Evolutionary conservation across 768 basidiomycete genomes (phyloP).

Genomic region (Tylopilus sp.): DNA sequence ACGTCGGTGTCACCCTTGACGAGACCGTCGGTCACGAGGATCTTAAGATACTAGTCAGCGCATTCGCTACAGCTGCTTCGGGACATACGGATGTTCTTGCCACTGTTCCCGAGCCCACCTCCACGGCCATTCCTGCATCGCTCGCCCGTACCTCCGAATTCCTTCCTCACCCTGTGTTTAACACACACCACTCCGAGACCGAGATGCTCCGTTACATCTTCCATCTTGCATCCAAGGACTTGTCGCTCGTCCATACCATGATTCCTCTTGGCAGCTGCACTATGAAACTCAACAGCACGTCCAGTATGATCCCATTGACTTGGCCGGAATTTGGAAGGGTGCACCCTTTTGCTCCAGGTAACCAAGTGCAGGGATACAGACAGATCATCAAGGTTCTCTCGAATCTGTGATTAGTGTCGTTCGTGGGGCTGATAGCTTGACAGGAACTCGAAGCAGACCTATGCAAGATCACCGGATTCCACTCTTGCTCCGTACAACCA

Average conservation of each 20-base stretch:
- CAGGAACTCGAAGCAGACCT: constrained; percentile 91
- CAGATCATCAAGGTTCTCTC: constrained; percentile 66
- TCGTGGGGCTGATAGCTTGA: constrained; percentile 8
- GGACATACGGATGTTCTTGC: constrained; percentile 43
- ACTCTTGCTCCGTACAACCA: constrained; percentile 94
- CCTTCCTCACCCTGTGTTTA: constrained; percentile 89
- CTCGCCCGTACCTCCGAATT: constrained; percentile 64
- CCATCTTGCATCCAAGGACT: constrained; percentile 90
- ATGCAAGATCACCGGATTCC: constrained; percentile 94
- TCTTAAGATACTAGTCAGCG: constrained; percentile 71
- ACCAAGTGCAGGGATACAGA: constrained; percentile 88
- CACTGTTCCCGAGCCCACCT: constrained; percentile 43
- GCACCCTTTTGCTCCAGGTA: constrained; percentile 89
- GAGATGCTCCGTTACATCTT: constrained; percentile 98
- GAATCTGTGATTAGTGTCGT: background rate
- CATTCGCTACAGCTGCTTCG: constrained; percentile 70
- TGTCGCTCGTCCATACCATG: constrained; percentile 94
- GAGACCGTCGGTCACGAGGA: constrained; percentile 82
- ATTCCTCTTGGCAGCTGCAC: constrained; percentile 95
- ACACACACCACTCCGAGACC: constrained; percentile 96
- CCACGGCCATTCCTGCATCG: constrained; percentile 46
- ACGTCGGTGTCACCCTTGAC: constrained; percentile 88
- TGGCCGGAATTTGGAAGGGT: constrained; percentile 89
- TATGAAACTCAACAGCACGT: constrained; percentile 98
- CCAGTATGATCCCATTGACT: constrained; percentile 94